phyloP scores from a whole-genome alignment of 2,329 filamentous ascomycete species.

The Alternaria ventricosa region DNA sequence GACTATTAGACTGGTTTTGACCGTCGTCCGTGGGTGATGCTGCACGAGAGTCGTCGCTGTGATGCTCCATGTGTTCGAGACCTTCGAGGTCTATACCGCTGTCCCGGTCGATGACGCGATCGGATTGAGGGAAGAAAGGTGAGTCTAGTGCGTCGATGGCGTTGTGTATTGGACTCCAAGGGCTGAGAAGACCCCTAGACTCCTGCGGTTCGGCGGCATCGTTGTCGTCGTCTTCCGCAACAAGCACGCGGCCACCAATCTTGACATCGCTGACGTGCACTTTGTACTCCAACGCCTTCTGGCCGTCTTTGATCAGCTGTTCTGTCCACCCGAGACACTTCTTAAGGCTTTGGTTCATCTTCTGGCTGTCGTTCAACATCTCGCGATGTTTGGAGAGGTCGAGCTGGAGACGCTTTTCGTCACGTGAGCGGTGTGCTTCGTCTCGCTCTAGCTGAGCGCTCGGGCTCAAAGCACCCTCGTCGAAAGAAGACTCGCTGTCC shows the following conservation, averaged over 20 bases:
- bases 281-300: conserved; percentile 82
- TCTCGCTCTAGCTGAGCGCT: conserved; percentile 52
- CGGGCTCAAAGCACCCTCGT: conserved; percentile 56
- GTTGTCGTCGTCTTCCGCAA: conserved; percentile 70
- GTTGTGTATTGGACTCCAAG: conserved; percentile 44
- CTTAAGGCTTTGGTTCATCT: conserved; percentile 93
- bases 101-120: conserved; percentile 45
- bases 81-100: conserved; percentile 47
- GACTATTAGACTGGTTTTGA: conserved; percentile 2
- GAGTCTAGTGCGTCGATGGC: conserved; percentile 26
- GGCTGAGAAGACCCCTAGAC: conserved; percentile 43
- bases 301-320: conserved; percentile 85
- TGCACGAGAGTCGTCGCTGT: conserved; percentile 6
- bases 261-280: conserved; percentile 81
- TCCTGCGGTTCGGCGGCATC: conserved; percentile 25
- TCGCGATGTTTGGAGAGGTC: conserved; percentile 91
- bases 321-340: conserved; percentile 90
- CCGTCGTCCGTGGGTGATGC: not conserved
- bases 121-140: conserved; percentile 22
- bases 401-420: conserved; percentile 82
- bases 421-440: conserved; percentile 67
- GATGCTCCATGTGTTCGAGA: conserved; percentile 26
- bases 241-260: conserved; percentile 79
- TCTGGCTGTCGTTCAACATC: conserved; percentile 86
- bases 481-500: conserved; percentile 58